A percentile compares a stretch with the other conserved stretches of the same genome.
Evolutionary conservation across 2,329 filamentous ascomycete species (phyloP).

Genomic region (Elsinoe ampelina): DNA sequence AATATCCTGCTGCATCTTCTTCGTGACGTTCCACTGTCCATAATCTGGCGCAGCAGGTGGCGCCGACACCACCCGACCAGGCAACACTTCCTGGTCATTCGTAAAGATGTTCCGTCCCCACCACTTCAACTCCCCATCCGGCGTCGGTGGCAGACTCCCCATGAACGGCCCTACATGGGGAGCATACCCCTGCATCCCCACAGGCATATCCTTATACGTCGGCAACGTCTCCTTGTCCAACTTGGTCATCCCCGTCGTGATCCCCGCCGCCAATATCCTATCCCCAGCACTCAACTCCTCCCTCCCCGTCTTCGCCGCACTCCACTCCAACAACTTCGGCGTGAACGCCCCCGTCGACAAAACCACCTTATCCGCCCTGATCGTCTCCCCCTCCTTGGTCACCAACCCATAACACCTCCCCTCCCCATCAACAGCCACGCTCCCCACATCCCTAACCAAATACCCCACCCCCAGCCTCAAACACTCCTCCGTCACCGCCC

Average conservation of each 20-base stretch:
- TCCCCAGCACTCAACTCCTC: slow-evolving; percentile 44
- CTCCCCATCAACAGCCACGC: slow-evolving; percentile 39
- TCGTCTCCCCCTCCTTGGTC: slow-evolving; percentile 28
- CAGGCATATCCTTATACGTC: slow-evolving; percentile 34
- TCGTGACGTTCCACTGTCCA: slow-evolving; percentile 53
- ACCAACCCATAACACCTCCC: slow-evolving; percentile 38
- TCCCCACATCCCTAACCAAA: slow-evolving; percentile 43
- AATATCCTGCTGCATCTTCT: slow-evolving; percentile 49
- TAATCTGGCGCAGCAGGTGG: slow-evolving; percentile 50
- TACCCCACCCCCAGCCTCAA: slow-evolving; percentile 52
- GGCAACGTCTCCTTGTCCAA: slow-evolving; percentile 31
- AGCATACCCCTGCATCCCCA: slow-evolving; percentile 39
- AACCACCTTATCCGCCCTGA: slow-evolving; percentile 29
- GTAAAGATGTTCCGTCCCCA: slow-evolving; percentile 54
- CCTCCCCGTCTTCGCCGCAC: slow-evolving; percentile 37
- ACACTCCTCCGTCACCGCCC: slow-evolving; percentile 44
- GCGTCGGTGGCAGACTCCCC: slow-evolving; percentile 48
- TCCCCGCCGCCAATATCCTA: slow-evolving; percentile 49
- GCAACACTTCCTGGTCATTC: slow-evolving; percentile 45
- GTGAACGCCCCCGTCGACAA: slow-evolving; percentile 37
- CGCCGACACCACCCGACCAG: slow-evolving; percentile 47
- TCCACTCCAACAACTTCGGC: slow-evolving; percentile 38
- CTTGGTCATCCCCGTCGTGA: slow-evolving; percentile 40
- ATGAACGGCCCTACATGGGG: slow-evolving; percentile 44
- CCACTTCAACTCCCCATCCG: slow-evolving; percentile 43